Evolutionary conservation across 2,329 filamentous ascomycete genomes (phyloP).

Genomic region (Orbilia blumenaviensis): DNA sequence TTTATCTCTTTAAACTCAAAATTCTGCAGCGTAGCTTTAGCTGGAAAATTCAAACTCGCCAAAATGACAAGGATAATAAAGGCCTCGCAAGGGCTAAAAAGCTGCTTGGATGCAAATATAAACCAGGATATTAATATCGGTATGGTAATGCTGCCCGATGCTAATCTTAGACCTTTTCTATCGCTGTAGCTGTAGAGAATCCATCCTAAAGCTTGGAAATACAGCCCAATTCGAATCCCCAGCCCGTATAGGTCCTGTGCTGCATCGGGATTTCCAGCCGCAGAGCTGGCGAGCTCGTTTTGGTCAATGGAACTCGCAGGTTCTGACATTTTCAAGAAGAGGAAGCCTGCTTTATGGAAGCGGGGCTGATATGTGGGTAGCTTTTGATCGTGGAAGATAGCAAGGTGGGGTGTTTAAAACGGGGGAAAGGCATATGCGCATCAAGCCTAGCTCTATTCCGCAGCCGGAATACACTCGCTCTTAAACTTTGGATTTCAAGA

Average conservation of each 20-base stretch:
- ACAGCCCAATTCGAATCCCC: slow-evolving; percentile 21
- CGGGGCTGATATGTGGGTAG: slow-evolving; percentile 7
- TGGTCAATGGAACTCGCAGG: not conserved
- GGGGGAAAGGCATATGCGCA: slow-evolving; percentile 3
- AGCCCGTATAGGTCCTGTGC: slow-evolving; percentile 26
- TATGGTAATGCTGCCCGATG: slow-evolving; percentile 20
- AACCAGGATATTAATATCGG: slow-evolving; percentile 22
- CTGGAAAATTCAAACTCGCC: slow-evolving; percentile 8
- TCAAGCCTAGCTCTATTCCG: not conserved
- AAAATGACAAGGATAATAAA: slow-evolving; percentile 21
- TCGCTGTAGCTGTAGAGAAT: not conserved
- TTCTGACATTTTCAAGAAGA: not conserved
- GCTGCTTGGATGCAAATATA: slow-evolving; percentile 17
- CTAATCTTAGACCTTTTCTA: slow-evolving; percentile 12
- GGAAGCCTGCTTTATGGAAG: not conserved
- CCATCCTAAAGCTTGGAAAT: slow-evolving; percentile 19
- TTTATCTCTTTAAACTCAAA: not conserved
- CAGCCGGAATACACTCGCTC: not conserved
- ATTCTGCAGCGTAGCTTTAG: not conserved
- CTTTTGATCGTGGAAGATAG: not conserved
- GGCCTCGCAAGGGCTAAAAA: slow-evolving; percentile 30
- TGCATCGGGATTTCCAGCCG: slow-evolving; percentile 19
- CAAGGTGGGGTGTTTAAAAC: not conserved
- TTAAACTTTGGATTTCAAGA: slow-evolving; percentile 1
- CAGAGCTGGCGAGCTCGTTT: not conserved